Evolutionary conservation across 2,329 filamentous ascomycete species (phyloP).

Genomic region (Aspergillus niger): DNA sequence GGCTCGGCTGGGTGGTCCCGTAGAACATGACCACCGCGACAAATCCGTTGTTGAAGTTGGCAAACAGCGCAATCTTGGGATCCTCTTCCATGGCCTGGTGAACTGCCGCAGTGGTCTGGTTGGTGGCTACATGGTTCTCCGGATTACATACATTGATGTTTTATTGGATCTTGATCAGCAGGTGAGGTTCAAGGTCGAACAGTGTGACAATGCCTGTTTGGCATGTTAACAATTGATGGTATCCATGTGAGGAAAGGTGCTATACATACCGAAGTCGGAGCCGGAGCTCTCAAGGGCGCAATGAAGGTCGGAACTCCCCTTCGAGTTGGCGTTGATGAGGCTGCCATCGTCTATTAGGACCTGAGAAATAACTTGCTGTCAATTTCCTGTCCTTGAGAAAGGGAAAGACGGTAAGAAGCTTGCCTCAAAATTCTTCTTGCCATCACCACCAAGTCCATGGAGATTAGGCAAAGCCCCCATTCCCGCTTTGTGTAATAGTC

Average conservation of each 20-base stretch:
- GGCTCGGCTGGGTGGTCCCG: conserved; percentile 4
- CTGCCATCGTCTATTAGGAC: conserved; percentile 19
- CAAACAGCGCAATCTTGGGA: conserved; percentile 12
- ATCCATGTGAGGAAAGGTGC: not conserved
- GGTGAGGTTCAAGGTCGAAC: not conserved
- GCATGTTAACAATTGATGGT: not conserved
- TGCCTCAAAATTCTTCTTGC: not conserved
- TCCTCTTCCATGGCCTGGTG: not conserved
- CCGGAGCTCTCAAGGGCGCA: conserved; percentile 35
- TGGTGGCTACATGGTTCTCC: not conserved
- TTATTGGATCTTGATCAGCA: not conserved
- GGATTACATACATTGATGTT: not conserved
- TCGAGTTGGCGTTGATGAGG: conserved; percentile 14
- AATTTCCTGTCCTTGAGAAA: not conserved
- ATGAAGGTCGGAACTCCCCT: conserved; percentile 29
- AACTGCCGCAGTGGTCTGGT: not conserved
- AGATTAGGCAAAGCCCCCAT: not conserved
- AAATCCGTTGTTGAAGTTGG: conserved; percentile 16
- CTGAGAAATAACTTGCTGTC: not conserved
- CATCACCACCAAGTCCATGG: not conserved
- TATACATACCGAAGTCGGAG: conserved; percentile 30
- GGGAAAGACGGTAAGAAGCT: not conserved
- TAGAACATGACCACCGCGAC: conserved; percentile 14
- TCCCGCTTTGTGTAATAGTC: not conserved
- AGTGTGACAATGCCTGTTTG: conserved; percentile 3